Evolutionary conservation across 139 green algal genomes (phyloP), one percentile per base, ranked within the genome.

Genomic region (Tetradesmus lagerheimii): DNA sequence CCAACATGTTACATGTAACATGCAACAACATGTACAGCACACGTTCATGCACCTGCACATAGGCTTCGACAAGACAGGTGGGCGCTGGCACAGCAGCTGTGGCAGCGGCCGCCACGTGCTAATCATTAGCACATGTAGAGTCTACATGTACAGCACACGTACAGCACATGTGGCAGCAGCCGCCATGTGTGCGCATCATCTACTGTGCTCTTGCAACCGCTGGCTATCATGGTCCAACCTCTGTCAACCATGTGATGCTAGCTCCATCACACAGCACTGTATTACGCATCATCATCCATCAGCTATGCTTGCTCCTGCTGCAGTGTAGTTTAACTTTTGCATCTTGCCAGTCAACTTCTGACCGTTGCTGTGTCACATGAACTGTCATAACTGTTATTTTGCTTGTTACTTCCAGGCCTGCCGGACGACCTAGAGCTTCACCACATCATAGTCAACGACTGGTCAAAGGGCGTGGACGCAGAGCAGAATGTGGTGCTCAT

Each of bases 41-140:
- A n/a, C n/a, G n/a, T 99, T 99, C 94, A 99, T 99, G 96, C 98
- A 99, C 94, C 92, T 99, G 2, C 98, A 99, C 91, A n/a, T 99
- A 5, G 98, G 95, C 27, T 97, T 98, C 88, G 96, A 99, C 78
- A 94, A 91, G 4, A 91, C 92, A 87, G 96, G 95, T 95, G 80
- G n/a, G 78, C 14, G 14, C 11, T 12, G 11, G 14, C 45, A 71
- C 34, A 15, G 4, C n/a, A 37, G 20, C 62, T n/a, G n/a, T n/a
- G n/a, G n/a, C n/a, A n/a, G n/a, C n/a, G n/a, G n/a, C n/a, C n/a
- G n/a, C n/a, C n/a, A n/a, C n/a, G n/a, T n/a, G n/a, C n/a, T n/a
- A n/a, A n/a, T n/a, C n/a, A n/a, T n/a, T n/a, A n/a, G n/a, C n/a
- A n/a, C n/a, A n/a, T n/a, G n/a, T n/a, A n/a, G n/a, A n/a, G n/a